Conservation (phyloP, 768 basidiomycete species). For the Rickenella mellea region DNA sequence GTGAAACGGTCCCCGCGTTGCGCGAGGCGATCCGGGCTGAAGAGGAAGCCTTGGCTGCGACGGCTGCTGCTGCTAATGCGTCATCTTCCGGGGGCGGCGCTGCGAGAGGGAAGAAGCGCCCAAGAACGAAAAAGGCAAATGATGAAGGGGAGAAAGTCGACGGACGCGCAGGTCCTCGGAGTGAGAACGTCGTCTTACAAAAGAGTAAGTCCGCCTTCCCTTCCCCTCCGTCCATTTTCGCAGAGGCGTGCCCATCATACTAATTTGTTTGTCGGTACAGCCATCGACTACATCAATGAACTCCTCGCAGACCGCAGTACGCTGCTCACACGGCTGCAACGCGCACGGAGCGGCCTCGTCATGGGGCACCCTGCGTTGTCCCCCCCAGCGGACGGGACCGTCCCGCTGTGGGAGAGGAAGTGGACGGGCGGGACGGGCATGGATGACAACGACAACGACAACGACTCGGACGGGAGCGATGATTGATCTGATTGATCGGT, state of each 20-base stretch:
- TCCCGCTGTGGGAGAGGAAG: slow-evolving; percentile 69
- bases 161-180: slow-evolving; percentile 81
- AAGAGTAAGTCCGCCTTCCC: slow-evolving; percentile 55
- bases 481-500: slow-evolving; percentile 5
- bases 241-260: neutral
- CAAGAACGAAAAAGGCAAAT: slow-evolving; percentile 18
- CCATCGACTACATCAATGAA: slow-evolving; percentile 75
- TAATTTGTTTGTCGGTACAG: slow-evolving; percentile 27
- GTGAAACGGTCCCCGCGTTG: slow-evolving; percentile 73
- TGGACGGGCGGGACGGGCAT: slow-evolving; percentile 70
- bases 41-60: slow-evolving; percentile 38
- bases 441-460: slow-evolving; percentile 34
- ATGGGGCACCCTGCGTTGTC: slow-evolving; percentile 49
- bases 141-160: slow-evolving; percentile 59
- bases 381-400: slow-evolving; percentile 18
- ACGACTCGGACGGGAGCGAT: slow-evolving; percentile 38
- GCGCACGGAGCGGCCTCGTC: slow-evolving; percentile 47
- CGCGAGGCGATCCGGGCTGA: slow-evolving; percentile 73
- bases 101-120: slow-evolving; percentile 22
- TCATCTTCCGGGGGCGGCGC: no score
- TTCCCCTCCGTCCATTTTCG: neutral
- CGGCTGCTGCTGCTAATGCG: slow-evolving; percentile 14
- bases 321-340: slow-evolving; percentile 49
- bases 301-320: slow-evolving; percentile 51
- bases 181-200: slow-evolving; percentile 80